Percentiles rank a stretch among this genome's conserved stretches.
Conservation (phyloP, 371 early-diverging fungal genomes). For the Apophysomyces trapeziformis region DNA sequence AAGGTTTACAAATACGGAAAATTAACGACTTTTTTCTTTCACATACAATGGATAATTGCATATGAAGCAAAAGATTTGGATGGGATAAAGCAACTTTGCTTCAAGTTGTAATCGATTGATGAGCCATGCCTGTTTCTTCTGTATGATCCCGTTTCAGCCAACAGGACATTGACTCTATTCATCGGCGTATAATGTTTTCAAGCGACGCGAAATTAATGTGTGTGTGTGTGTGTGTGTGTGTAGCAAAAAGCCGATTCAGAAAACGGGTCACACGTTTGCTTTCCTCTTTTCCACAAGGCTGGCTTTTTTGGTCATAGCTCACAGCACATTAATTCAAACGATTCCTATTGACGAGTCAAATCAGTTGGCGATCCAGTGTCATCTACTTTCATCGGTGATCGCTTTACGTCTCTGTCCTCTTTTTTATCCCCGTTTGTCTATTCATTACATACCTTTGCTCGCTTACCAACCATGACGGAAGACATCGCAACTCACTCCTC, state of each 20-base stretch:
- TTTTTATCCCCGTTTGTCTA: constrained; percentile 1
- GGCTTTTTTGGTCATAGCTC: not conserved
- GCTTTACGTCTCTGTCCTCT: not conserved
- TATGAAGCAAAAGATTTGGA: no score
- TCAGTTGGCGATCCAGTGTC: constrained; percentile 4
- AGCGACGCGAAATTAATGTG: no score
- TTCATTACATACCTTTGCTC: constrained; percentile 6
- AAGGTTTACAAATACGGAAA: no score
- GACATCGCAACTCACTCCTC: constrained; percentile 11
- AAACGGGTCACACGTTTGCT: constrained; percentile 4
- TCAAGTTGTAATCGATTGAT: no score
- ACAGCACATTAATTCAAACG: not conserved
- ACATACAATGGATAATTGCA: no score
- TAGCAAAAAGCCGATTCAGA: not conserved
- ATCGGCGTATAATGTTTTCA: no score
- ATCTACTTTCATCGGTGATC: constrained; percentile 10
- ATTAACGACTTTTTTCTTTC: no score
- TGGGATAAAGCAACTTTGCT: no score
- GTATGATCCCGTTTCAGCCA: no score
- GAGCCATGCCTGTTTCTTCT: no score
- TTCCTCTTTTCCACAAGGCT: not conserved
- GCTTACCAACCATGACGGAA: constrained; percentile 10
- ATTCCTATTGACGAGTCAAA: not conserved
- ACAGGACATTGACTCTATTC: no score
- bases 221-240: no score